These are phyloP conservation scores for Suillus hirtellus DNA, from an alignment of 768 basidiomycete genomes.

Conservation along the genomic window DNA sequence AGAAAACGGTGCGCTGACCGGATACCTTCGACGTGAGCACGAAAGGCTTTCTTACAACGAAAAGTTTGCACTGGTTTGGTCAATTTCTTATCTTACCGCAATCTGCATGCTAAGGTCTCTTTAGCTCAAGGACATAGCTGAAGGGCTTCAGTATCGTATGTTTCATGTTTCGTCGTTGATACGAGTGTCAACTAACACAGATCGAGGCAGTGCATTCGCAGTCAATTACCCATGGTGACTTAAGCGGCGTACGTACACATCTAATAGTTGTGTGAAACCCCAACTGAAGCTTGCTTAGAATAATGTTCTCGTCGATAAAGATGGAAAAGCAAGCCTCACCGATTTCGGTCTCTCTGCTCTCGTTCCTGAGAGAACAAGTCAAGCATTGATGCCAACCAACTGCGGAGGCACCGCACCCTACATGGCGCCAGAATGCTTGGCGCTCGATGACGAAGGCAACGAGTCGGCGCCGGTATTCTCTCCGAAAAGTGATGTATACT, in stretches of 20 bases:
- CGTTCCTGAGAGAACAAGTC: slow-evolving; percentile 14
- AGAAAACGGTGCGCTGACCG: too few relatives aligned
- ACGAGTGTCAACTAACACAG: not conserved
- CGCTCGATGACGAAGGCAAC: not conserved
- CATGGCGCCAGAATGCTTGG: slow-evolving; percentile 7
- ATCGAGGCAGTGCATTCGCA: slow-evolving; percentile 21
- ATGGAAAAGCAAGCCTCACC: slow-evolving; percentile 17
- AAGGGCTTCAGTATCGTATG: too few relatives aligned
- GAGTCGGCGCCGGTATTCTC: not conserved
- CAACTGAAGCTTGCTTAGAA: not conserved
- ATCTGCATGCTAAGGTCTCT: too few relatives aligned
- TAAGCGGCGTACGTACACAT: slow-evolving; percentile 27
- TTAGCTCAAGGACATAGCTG: too few relatives aligned
- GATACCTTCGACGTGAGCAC: too few relatives aligned
- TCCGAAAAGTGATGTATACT: slow-evolving; percentile 10
- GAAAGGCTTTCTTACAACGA: too few relatives aligned
- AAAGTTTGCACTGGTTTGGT: too few relatives aligned
- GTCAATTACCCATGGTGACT: slow-evolving; percentile 27
- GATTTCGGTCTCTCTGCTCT: slow-evolving; percentile 12
- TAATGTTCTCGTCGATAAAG: slow-evolving; percentile 8
- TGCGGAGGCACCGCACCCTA: slow-evolving; percentile 22
- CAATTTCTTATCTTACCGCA: too few relatives aligned
- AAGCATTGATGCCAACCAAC: not conserved
- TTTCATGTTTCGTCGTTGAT: slow-evolving; percentile 4
- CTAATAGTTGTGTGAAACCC: not conserved